Percentiles rank a stretch among this genome's conserved stretches.
Conservation (phyloP, 1,284 basidiomycete genomes). For the Heterobasidion occidentale region DNA sequence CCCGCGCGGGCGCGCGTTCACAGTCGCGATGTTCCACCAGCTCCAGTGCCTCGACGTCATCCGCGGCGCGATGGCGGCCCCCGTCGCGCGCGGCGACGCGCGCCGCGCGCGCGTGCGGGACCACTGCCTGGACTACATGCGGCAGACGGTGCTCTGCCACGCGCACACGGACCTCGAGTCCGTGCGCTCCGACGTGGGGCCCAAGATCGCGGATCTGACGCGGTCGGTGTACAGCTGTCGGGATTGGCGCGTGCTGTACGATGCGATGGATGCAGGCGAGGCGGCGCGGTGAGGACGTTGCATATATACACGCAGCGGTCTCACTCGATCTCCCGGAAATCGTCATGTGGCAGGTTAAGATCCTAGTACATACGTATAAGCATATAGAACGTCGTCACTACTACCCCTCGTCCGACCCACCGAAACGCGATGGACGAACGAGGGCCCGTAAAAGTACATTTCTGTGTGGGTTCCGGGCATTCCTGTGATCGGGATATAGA, state of each 20-base stretch:
- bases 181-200: neutral
- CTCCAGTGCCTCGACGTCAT: slow-evolving; percentile 1
- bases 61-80: neutral
- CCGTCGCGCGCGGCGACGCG: neutral
- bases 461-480: too few species aligned
- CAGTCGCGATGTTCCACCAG: neutral
- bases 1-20: neutral
- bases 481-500: too few species aligned
- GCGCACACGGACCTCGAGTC: neutral
- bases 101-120: too few species aligned
- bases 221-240: neutral
- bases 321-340: too few species aligned
- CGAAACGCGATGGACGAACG: too few species aligned
- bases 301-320: too few species aligned
- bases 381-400: too few species aligned
- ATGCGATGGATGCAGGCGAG: neutral
- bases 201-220: neutral
- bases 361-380: too few species aligned
- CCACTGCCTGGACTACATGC: neutral
- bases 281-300: neutral
- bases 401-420: too few species aligned
- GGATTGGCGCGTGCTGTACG: neutral
- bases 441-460: too few species aligned
- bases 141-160: neutral
- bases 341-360: too few species aligned